Percentiles rank a stretch among this genome's conserved stretches.
phyloP scores from a whole-genome alignment of 495 filamentous ascomycete genomes.

The Bathelium albidoporum region DNA sequence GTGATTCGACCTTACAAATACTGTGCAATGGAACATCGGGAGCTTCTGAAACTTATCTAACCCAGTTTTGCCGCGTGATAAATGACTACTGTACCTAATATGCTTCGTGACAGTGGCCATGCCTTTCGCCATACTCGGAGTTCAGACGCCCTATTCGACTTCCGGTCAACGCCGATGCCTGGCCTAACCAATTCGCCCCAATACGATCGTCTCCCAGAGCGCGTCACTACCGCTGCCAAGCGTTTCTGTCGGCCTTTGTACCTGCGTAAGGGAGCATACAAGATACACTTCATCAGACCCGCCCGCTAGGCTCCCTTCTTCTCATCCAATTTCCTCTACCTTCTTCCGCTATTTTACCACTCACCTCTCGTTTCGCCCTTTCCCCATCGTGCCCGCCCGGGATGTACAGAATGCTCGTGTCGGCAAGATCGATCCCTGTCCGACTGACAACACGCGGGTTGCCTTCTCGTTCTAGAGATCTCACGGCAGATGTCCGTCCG shows the following conservation, averaged over 20 bases:
- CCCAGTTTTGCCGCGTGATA: too few species aligned
- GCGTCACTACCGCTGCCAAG: too few species aligned
- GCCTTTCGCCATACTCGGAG: too few species aligned
- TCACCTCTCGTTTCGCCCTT: slow-evolving; percentile 55
- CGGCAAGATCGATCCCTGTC: slow-evolving; percentile 41
- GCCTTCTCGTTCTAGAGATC: not conserved
- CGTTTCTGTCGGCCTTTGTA: not conserved
- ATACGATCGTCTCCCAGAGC: too few species aligned
- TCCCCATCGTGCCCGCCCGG: slow-evolving; percentile 33
- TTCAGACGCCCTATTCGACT: too few species aligned
- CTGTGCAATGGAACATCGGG: too few species aligned
- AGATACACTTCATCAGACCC: not conserved
- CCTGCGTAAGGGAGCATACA: not conserved
- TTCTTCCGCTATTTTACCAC: slow-evolving; percentile 79
- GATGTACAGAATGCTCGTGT: slow-evolving; percentile 37
- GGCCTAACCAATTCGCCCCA: too few species aligned
- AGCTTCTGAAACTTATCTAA: too few species aligned
- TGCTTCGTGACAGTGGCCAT: too few species aligned
- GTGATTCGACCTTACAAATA: too few species aligned
- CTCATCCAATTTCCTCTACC: slow-evolving; percentile 44
- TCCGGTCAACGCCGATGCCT: too few species aligned
- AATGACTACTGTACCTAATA: too few species aligned
- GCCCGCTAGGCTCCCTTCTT: slow-evolving; percentile 3
- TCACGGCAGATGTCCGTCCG: not conserved
- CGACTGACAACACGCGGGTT: slow-evolving; percentile 19